A percentile compares a stretch with the other conserved stretches of the same genome.
Conservation (phyloP, 106 monocot species). For the Apostasia shenzhenica region DNA sequence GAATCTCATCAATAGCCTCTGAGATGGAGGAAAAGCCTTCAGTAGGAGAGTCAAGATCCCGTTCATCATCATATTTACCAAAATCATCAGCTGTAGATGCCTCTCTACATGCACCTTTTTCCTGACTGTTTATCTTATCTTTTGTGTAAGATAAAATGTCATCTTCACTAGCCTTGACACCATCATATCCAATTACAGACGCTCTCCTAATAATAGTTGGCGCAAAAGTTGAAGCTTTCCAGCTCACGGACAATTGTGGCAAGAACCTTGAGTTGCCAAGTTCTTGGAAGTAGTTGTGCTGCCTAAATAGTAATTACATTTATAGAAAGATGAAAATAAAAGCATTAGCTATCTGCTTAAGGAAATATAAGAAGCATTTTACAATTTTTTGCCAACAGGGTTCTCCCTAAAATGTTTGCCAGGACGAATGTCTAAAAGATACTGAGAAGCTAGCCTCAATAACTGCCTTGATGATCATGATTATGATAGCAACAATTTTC, state of each 20-base stretch:
- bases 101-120: constrained; percentile 5
- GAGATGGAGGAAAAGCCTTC: constrained; percentile 70
- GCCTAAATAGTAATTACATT: background rate
- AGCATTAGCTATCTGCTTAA: background rate
- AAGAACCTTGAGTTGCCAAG: constrained; percentile 3
- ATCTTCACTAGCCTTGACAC: constrained; percentile 12
- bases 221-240: constrained; percentile 12
- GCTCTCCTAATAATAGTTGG: constrained; percentile 6
- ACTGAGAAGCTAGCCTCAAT: background rate
- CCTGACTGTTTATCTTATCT: constrained; percentile 14
- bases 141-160: constrained; percentile 4
- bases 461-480: too few species aligned
- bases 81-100: constrained; percentile 31
- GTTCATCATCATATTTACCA: constrained; percentile 40
- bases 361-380: background rate
- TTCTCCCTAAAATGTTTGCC: background rate
- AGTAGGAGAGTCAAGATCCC: constrained; percentile 69
- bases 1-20: constrained; percentile 87
- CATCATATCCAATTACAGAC: constrained; percentile 4
- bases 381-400: background rate
- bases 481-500: too few species aligned
- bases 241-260: constrained; percentile 1
- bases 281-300: background rate
- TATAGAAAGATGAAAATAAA: background rate
- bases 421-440: too few species aligned